Evolutionary conservation across 2,329 filamentous ascomycete genomes (phyloP).

Genomic region (Sporothrix luriei): DNA sequence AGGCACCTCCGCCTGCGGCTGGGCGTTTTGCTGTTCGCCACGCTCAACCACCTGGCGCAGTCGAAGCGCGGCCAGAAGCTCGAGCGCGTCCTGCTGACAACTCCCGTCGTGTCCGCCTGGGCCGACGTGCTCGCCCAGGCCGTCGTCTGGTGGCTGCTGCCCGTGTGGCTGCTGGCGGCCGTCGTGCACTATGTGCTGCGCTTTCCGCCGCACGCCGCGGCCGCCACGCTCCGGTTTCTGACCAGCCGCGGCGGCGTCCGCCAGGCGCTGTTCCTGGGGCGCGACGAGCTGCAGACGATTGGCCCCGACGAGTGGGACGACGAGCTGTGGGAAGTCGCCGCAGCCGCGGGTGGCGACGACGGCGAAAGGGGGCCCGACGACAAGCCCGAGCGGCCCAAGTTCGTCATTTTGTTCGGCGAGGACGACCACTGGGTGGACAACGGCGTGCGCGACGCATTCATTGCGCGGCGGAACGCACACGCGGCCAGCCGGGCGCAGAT

Average conservation of each 20-base stretch:
- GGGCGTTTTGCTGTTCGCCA: slow-evolving; percentile 72
- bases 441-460: slow-evolving; percentile 58
- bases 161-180: slow-evolving; percentile 47
- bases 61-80: slow-evolving; percentile 63
- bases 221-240: slow-evolving; percentile 57
- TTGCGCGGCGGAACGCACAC: slow-evolving; percentile 44
- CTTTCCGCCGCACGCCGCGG: slow-evolving; percentile 54
- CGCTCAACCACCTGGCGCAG: slow-evolving; percentile 68
- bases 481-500: slow-evolving; percentile 50
- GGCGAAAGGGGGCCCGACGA: background rate
- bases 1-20: slow-evolving; percentile 48
- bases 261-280: slow-evolving; percentile 62
- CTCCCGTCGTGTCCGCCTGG: slow-evolving; percentile 48
- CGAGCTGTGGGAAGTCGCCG: slow-evolving; percentile 57
- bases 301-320: slow-evolving; percentile 61
- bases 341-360: slow-evolving; percentile 33
- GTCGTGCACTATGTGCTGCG: slow-evolving; percentile 48
- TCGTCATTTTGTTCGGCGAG: slow-evolving; percentile 63
- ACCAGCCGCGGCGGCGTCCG: slow-evolving; percentile 60
- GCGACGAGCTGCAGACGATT: slow-evolving; percentile 63
- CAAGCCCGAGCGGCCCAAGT: slow-evolving; percentile 48
- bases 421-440: slow-evolving; percentile 66
- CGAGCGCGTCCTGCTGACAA: slow-evolving; percentile 47
- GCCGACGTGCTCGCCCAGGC: slow-evolving; percentile 48
- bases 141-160: slow-evolving; percentile 49